Evolutionary conservation across 352 stramenopile genomes (phyloP).

Genomic region (Phytophthora megakarya): DNA sequence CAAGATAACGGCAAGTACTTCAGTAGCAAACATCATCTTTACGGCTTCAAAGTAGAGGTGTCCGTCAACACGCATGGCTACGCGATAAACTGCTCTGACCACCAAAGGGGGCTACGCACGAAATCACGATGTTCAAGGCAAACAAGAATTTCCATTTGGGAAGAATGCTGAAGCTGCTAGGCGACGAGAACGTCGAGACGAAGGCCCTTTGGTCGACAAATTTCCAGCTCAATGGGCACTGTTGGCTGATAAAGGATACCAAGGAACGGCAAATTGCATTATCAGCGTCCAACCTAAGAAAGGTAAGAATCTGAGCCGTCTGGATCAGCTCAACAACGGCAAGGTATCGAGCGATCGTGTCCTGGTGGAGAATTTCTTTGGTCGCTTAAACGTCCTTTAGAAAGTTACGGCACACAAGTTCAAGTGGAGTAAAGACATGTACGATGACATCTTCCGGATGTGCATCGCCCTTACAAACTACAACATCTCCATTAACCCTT

Average conservation of each 20-base stretch:
- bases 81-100: conserved; percentile 5
- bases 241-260: background rate
- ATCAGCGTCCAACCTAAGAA: no score
- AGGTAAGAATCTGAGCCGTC: no score
- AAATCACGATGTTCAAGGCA: background rate
- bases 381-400: no score
- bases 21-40: conserved; percentile 7
- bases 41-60: conserved; percentile 7
- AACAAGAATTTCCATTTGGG: background rate
- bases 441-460: no score
- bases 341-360: no score
- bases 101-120: background rate
- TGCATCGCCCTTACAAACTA: no score
- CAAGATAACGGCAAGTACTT: conserved; percentile 6
- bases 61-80: conserved; percentile 5
- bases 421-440: no score
- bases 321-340: no score
- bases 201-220: background rate
- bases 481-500: no score
- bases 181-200: background rate
- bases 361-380: no score
- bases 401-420: no score
- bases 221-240: background rate
- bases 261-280: no score
- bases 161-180: background rate